phyloP scores from a whole-genome alignment of 345 rosid genomes.

The Heritiera fomes region DNA sequence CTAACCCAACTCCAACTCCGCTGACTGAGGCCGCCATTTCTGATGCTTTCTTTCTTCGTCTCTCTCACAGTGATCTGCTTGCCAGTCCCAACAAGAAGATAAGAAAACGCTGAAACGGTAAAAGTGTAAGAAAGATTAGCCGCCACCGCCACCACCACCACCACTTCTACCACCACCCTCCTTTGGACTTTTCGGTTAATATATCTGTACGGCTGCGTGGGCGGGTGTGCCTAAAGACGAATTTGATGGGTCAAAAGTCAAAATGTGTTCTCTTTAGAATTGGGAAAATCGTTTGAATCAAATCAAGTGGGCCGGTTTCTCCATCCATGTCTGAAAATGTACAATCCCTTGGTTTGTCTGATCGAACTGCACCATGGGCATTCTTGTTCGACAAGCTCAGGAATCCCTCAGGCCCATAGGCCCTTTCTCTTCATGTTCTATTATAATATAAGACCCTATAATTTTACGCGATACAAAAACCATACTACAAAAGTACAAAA shows the following conservation, averaged over 20 bases:
- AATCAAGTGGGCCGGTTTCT: not conserved
- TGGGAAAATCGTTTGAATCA: too few relatives aligned
- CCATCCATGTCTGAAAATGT: not conserved
- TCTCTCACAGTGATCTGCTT: not conserved
- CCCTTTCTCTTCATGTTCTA: too few relatives aligned
- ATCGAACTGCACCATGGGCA: not conserved
- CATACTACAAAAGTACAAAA: too few relatives aligned
- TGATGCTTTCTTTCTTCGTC: slow-evolving; percentile 5
- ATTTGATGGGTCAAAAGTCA: not conserved
- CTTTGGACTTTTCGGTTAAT: not conserved
- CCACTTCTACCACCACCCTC: too few relatives aligned
- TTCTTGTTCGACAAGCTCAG: not conserved
- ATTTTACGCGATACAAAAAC: too few relatives aligned
- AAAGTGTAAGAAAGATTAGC: slow-evolving; percentile 5
- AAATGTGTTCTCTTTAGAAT: too few relatives aligned
- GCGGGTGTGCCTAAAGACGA: not conserved
- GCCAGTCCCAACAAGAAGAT: not conserved
- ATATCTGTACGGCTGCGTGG: not conserved
- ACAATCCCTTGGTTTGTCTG: not conserved
- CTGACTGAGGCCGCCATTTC: slow-evolving; percentile 50
- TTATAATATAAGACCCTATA: too few relatives aligned
- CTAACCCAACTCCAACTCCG: slow-evolving; percentile 48
- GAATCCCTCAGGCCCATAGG: not conserved
- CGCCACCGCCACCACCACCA: not conserved
- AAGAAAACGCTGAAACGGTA: slow-evolving; percentile 14